These are phyloP conservation scores for Zygnema circumcarinatum DNA, from an alignment of 139 green algal genomes.

Conservation along the genomic window DNA sequence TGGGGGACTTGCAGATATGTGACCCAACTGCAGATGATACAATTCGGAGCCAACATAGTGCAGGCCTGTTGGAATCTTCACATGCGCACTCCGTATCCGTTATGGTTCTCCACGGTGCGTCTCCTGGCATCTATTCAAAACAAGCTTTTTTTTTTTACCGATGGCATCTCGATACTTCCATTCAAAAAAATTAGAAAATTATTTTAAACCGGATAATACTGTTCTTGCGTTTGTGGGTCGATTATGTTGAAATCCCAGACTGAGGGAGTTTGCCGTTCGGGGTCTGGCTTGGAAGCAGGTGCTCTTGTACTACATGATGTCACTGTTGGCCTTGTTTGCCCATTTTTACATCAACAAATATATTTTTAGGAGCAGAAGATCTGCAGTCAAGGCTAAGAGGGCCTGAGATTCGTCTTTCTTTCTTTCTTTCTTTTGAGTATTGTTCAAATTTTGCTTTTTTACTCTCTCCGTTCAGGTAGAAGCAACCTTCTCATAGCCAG, in stretches of 20 bases:
- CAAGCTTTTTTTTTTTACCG: not conserved
- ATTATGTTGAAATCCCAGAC: too few species aligned
- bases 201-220: not conserved
- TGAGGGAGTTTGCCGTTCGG: too few species aligned
- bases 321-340: constrained; percentile 35
- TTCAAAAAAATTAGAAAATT: not conserved
- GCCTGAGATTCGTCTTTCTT: not conserved
- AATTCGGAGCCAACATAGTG: constrained; percentile 64
- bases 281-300: constrained; percentile 36
- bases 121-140: not conserved
- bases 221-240: too few species aligned
- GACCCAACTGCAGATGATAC: constrained; percentile 70
- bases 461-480: too few species aligned
- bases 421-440: not conserved
- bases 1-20: constrained; percentile 63
- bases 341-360: constrained; percentile 48
- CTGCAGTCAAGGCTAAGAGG: not conserved
- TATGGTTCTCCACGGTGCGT: not conserved
- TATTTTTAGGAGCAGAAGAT: not conserved
- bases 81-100: not conserved
- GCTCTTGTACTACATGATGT: constrained; percentile 49
- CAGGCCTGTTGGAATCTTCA: constrained; percentile 54
- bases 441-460: too few species aligned
- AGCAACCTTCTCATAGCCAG: too few species aligned
- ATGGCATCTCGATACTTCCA: not conserved